Evolutionary conservation across 129 eudicot species (phyloP), one percentile per base, ranked within the genome.

Genomic region (Artemisia argyi): DNA sequence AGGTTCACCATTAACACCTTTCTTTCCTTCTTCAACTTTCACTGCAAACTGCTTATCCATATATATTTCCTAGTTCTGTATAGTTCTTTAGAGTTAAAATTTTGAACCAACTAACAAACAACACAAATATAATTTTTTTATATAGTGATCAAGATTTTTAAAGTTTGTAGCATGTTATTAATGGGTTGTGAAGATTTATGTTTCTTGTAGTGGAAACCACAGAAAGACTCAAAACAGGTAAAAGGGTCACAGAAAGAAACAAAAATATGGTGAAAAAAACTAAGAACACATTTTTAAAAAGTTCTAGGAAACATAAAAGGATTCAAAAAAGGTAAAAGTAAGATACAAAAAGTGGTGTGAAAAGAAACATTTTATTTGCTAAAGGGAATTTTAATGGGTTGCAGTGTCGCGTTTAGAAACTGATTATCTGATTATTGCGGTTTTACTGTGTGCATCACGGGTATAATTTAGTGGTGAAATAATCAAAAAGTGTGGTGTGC

Each of bases 1-100:
- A 3, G 88, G 91, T 73, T 82, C 72, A 19, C 97, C 99, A 53
- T 90, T 77, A 11, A 61, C 80, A 7, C 97, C 99, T 77, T 91
- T 73, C 61, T 51, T 80, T 39, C 97, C 99, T 14, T 77, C 85
- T 63, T 87, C 94, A 3, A 91, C 91, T 73, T 81, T 79, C 8
- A 88, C 96, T 49, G 91, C 92, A 76, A 88, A 91, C 76, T 57
- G 80, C 75, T 85, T 80, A 83, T 63, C 69, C 84, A 80, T 80
- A 5, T 30, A 80, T 80, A 5, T 30, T 42, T 30, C 53, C 46
- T 53, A 26, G 42, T 56, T 71, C 75, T 39, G 19, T 76, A 58
- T 35, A 16, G 4, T 65, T 49, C 44, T 74, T 55, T 17, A 61
- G 54, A 53, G 46, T 39, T 39, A 39, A 39, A 39, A 7, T 1